Evolutionary conservation across 805 yeast species (phyloP), one percentile per base, ranked within the genome.

Genomic region (Wickerhamia fluorescens): DNA sequence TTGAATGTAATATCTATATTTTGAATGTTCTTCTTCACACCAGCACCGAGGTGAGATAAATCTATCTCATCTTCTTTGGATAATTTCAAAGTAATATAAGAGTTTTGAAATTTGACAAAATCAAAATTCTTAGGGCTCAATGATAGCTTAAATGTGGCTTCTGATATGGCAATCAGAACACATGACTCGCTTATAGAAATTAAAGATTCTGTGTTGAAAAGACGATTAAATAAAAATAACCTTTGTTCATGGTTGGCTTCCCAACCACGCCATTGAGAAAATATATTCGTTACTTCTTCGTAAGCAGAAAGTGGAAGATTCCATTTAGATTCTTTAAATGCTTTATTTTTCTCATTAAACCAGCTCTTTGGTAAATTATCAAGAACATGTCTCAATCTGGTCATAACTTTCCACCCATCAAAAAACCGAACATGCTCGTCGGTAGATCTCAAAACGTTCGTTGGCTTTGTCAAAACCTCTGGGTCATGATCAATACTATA

Each of bases 181-280:
- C n/a, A n/a, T n/a, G n/a, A n/a, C n/a, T n/a, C n/a, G n/a, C n/a
- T n/a, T n/a, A n/a, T n/a, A n/a, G n/a, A n/a, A n/a, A n/a, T n/a
- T n/a, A n/a, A n/a, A n/a, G n/a, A n/a, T n/a, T n/a, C n/a, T n/a
- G n/a, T n/a, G n/a, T n/a, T n/a, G 8, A 79, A 79, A 3, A 73
- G 65, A 37, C 58, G 59, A 18, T 53, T 51, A 42, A 81, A 75
- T 14, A 82, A 61, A 31, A 63, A 72, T 29, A 77, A 68, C 21
- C 69, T 58, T n/a, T 68, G 68, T 14, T 76, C 68, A 42, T 73
- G 73, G 18, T 75, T 65, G 24, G 82, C 78, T 43, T 89, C 98
- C 96, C 97, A 88, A 35, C 76, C 75, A 61, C 96, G 73, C 96
- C 97, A 92, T 9, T 68, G 61, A 0, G 77, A 62, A 43, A 87